These are phyloP conservation scores for Pythium pyrilobum DNA, from an alignment of 352 stramenopile species.

Conservation along the genomic window DNA sequence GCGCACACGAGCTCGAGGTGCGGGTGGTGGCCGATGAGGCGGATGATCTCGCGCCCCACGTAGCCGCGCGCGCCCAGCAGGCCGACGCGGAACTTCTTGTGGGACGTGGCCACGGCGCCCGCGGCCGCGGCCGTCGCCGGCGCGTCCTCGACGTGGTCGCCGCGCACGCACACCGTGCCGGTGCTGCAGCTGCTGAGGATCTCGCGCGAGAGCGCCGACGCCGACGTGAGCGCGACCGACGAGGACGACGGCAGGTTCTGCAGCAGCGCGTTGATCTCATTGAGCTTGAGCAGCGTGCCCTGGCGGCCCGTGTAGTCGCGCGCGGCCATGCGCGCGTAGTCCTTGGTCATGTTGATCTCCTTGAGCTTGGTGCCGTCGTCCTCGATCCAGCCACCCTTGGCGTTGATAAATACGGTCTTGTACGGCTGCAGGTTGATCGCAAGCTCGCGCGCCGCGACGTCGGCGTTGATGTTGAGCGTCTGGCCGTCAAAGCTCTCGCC, in stretches of 20 bases:
- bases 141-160: constrained; percentile 17
- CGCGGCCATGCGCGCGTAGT: constrained; percentile 73
- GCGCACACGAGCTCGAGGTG: constrained; percentile 81
- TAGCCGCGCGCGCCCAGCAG: constrained; percentile 84
- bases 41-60: constrained; percentile 83
- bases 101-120: constrained; percentile 12
- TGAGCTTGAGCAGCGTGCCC: constrained; percentile 89
- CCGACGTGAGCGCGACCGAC: constrained; percentile 84
- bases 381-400: constrained; percentile 86
- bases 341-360: constrained; percentile 73
- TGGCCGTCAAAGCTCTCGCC: constrained; percentile 68
- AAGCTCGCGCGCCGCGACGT: constrained; percentile 78
- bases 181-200: constrained; percentile 84
- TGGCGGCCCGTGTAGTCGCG: constrained; percentile 86
- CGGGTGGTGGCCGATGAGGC: constrained; percentile 68
- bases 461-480: constrained; percentile 88
- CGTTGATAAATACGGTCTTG: constrained; percentile 88
- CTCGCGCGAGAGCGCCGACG: constrained; percentile 69
- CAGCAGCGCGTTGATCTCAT: constrained; percentile 86
- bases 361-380: constrained; percentile 81
- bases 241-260: constrained; percentile 69
- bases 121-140: constrained; percentile 10
- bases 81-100: constrained; percentile 72
- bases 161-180: constrained; percentile 78
- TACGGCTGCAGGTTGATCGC: constrained; percentile 77